Conservation (phyloP, 179 eudicot species). For the Heliamphora pulchella region DNA sequence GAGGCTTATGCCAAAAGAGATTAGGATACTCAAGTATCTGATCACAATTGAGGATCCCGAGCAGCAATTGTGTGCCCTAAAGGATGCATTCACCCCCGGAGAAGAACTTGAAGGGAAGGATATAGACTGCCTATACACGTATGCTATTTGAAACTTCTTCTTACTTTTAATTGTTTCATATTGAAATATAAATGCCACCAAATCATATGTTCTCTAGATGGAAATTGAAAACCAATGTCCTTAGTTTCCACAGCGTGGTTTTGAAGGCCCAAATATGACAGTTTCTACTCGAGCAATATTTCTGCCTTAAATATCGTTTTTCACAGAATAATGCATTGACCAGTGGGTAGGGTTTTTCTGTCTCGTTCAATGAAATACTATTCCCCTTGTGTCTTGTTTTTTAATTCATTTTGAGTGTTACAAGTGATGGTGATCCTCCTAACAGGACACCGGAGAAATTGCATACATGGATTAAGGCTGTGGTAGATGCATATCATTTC, state of each 20-base stretch:
- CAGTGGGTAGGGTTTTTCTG: background rate
- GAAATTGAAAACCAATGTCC: background rate
- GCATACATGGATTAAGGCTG: conserved; percentile 50
- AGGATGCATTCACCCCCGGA: conserved; percentile 88
- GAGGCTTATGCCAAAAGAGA: conserved; percentile 76
- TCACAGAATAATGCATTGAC: background rate
- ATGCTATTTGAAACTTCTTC: conserved; percentile 21
- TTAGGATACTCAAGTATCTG: conserved; percentile 74
- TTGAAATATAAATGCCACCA: background rate
- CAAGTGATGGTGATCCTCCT: background rate
- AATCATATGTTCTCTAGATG: background rate
- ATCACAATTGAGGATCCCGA: conserved; percentile 80
- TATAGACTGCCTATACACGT: conserved; percentile 76
- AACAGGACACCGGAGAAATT: conserved; percentile 84
- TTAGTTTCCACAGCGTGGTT: background rate
- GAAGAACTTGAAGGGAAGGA: conserved; percentile 68
- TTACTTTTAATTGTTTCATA: background rate
- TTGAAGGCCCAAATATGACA: background rate
- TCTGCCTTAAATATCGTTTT: background rate
- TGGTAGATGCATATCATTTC: conserved; percentile 67
- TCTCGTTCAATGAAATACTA: background rate
- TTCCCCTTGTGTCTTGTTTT: background rate
- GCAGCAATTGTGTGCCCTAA: conserved; percentile 57
- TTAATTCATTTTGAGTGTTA: background rate
- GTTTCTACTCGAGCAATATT: background rate